Evolutionary conservation across 768 basidiomycete species (phyloP), one percentile per base, ranked within the genome.

Genomic region (Leccinellum albellum): DNA sequence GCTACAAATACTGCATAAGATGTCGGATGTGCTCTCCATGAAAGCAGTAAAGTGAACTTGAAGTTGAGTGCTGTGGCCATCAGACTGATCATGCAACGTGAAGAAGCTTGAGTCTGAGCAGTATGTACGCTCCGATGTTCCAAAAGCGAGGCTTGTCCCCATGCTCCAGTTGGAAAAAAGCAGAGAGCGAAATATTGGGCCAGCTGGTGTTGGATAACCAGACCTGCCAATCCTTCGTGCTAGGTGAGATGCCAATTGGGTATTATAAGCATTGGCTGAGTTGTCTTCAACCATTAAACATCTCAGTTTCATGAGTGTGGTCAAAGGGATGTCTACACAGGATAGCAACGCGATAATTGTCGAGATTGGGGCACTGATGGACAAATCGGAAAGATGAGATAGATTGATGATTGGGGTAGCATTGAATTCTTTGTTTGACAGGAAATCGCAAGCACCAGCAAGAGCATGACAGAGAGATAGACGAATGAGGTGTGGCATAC

Each of bases 391-490:
- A n/a, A n/a, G n/a, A n/a, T n/a, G n/a, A 24, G 23, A 24, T 46
- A 46, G 23, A 46, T 46, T 46, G 15, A 14, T 24, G 23, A 13
- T 46, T 7, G 45, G 45, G n/a, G 45, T 46, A 4, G 24, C 15
- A 17, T 46, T 3, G 24, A 15, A 6, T 10, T 17, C 21, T 14
- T 2, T 6, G 23, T 17, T 33, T 13, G 31, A 28, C 20, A 44
- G 15, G 31, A 29, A 21, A 20, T 23, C 14, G 6, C 21, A 2
- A 29, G 55, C 40, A 15, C 53, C 63, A 5, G 73, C 70, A 7
- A 77, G 63, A 17, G 66, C 65, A 51, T 72, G 54, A 23, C 70
- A 65, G 15, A 79, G 62, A 53, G 70, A 64, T 12, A 78, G 66
- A 17, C 62, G 60, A 53, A 68, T 67, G 2, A 78, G 64, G 46